Evolutionary conservation across 2,329 filamentous ascomycete genomes (phyloP), one percentile per base, ranked within the genome.

Genomic region (Arthrobotrys entomopaga): DNA sequence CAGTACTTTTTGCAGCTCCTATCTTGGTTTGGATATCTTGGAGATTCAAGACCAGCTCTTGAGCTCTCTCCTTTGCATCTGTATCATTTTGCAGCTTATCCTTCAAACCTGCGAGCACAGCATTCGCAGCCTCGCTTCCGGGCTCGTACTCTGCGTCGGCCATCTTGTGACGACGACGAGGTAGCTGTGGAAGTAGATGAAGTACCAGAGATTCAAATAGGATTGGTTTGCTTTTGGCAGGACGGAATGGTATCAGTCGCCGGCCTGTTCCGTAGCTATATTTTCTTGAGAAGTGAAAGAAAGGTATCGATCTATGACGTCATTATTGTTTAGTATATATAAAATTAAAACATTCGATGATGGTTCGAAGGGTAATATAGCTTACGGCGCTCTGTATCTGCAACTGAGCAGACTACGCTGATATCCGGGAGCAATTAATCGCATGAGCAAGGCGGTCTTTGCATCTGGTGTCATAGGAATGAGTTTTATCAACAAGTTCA

Each of bases 61-160:
- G 50, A 26, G 63, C 63, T 46, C 70, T 57, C 16, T 66, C 56
- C 19, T 64, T 49, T 0, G 57, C 52, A 10, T 58, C 50, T 3
- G 22, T 0, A 20, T 74, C 63, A 11, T 22, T 64, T 7, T 53
- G 15, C 1, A 74, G 43, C 11, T 49, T 67, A 8, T 63, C 57
- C 8, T 54, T 57, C 29, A 74, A 16, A 6, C 34, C 29, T 0
- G 29, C n/a, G 1, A 74, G 52, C 10, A 64, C 29, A 3, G 58
- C 54, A 4, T 50, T 43, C 8, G 61, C 60, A 26, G 40, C 34
- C 8, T 43, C 49, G 49, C 29, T 59, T 5, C 61, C 70, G 20
- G 57, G 26, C 56, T 74, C 65, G 43, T 63, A 63, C 20, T 64
- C 70, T 10, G 42, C 50, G 49, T 74, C 70, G 4, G 57, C 56